phyloP scores from a whole-genome alignment of 495 filamentous ascomycete species.

The Podospora australis region DNA sequence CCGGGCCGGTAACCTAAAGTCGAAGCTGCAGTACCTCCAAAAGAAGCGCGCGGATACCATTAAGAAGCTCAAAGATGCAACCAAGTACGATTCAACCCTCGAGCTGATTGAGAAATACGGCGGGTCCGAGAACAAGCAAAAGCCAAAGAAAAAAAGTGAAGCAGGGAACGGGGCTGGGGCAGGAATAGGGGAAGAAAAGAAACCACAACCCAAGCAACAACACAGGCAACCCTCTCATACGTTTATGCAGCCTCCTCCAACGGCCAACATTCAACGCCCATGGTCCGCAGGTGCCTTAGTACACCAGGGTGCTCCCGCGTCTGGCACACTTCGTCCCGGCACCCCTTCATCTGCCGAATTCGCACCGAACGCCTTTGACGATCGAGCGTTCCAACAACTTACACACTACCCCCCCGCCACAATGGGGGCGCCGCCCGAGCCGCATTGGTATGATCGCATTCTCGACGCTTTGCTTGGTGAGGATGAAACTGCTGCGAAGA shows the following conservation, averaged over 20 bases:
- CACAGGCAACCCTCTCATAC: slow-evolving; percentile 37
- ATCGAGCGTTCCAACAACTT: slow-evolving; percentile 30
- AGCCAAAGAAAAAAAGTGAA: slow-evolving; percentile 31
- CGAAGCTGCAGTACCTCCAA: slow-evolving; percentile 64
- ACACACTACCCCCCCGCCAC: slow-evolving; percentile 33
- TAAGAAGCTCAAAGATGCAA: slow-evolving; percentile 87
- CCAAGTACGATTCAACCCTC: slow-evolving; percentile 91
- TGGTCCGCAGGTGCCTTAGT: slow-evolving; percentile 10
- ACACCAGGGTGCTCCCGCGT: slow-evolving; percentile 18
- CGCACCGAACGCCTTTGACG: slow-evolving; percentile 52
- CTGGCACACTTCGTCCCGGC: slow-evolving; percentile 16
- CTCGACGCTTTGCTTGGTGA: slow-evolving; percentile 89
- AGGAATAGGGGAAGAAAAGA: slow-evolving; percentile 14
- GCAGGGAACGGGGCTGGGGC: slow-evolving; percentile 16
- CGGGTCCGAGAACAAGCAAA: slow-evolving; percentile 48
- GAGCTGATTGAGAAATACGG: slow-evolving; percentile 93
- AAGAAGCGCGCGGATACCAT: slow-evolving; percentile 79
- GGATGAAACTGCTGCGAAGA: slow-evolving; percentile 88
- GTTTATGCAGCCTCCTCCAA: slow-evolving; percentile 66
- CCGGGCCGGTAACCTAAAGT: slow-evolving; percentile 61
- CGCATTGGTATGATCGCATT: slow-evolving; percentile 90
- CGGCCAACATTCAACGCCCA: slow-evolving; percentile 68
- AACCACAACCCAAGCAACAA: slow-evolving; percentile 13
- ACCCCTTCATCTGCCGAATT: slow-evolving; percentile 42
- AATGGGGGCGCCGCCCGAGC: slow-evolving; percentile 39